phyloP scores from a whole-genome alignment of 495 filamentous ascomycete species.

The Penicillium taxi region DNA sequence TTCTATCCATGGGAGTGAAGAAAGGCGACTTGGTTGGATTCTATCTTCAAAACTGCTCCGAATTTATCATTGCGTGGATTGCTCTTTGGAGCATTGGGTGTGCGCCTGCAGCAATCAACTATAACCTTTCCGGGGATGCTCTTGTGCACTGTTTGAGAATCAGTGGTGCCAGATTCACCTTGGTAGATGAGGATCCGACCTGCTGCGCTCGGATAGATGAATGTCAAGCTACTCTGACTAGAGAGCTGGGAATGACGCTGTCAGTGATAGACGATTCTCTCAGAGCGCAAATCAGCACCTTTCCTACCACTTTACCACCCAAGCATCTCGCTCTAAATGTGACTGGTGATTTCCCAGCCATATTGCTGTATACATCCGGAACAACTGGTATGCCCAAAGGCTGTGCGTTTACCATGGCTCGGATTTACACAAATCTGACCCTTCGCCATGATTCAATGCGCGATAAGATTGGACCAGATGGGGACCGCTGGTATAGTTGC shows the following conservation, averaged over 20 bases:
- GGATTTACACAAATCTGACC: constrained; percentile 22
- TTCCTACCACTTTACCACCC: constrained; percentile 39
- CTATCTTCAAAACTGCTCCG: constrained; percentile 59
- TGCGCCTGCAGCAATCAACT: constrained; percentile 66
- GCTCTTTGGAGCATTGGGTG: constrained; percentile 56
- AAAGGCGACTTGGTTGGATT: constrained; percentile 61
- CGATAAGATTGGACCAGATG: constrained; percentile 31
- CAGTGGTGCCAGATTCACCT: constrained; percentile 47
- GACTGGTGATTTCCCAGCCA: constrained; percentile 43
- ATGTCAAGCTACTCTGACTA: constrained; percentile 37
- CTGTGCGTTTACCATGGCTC: constrained; percentile 43
- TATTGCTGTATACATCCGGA: constrained; percentile 63
- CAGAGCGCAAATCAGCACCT: constrained; percentile 40
- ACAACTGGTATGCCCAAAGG: constrained; percentile 63
- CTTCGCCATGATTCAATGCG: constrained; percentile 20
- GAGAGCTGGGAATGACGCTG: constrained; percentile 46
- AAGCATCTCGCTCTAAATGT: constrained; percentile 32
- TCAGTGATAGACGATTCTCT: constrained; percentile 41
- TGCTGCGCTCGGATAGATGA: constrained; percentile 50
- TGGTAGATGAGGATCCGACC: constrained; percentile 57
- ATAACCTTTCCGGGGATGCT: constrained; percentile 57
- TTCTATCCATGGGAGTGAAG: constrained; percentile 50
- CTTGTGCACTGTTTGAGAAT: constrained; percentile 63
- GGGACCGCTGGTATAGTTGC: constrained; percentile 63
- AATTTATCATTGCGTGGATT: constrained; percentile 60